Base-by-base conservation (phyloP, 1,139 yeast species). In the Lipomyces yarrowii region DNA sequence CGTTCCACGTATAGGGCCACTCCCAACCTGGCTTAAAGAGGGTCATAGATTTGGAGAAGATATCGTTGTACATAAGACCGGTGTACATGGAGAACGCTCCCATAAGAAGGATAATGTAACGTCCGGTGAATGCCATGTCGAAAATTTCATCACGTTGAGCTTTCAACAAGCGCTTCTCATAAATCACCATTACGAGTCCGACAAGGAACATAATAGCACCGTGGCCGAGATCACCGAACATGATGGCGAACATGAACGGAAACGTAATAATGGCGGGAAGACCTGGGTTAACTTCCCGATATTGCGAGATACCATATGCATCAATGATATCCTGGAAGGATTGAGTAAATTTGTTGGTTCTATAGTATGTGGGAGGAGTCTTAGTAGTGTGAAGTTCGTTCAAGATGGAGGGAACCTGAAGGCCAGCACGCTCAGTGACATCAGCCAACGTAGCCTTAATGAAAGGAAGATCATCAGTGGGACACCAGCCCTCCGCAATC, bases 221-320 rank as follows among this genome's bases (percentile, higher is more conserved):
- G 77, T 94, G 99, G 3, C 99, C 99, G 69, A 93, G 79, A 80
- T 94, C 99, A 78, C 99, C 99, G 83, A 94, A 94, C 99, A 94
- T 94, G 73, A 96, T 90, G 51, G 99, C 98, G 81, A 94, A 94
- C 97, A 94, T 91, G 78, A 96, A 94, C 15, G 99, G 99, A 80
- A 94, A 94, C 0, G 99, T 94, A 48, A 94, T 90, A 59, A 93
- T 85, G 0, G 99, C 91, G 3, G 99, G 96, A 71, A 94, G 82
- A 64, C 97, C 98, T 1, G 99, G 98, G 74, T 94, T 94, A 51
- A 94, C 96, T 77, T 94, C 99, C 75, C 91, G 92, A 78, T 94
- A 93, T 11, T 96, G 87, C 15, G 97, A 96, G 63, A 93, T 84
- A 72, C 98, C 99, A 75, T 94, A 94, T 6, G 97, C 97, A 77